A percentile compares a stretch with the other conserved stretches of the same genome.
These are phyloP conservation scores for Trichomonas vaginalis DNA, from an alignment of 208 protist species.

Conservation along the genomic window DNA sequence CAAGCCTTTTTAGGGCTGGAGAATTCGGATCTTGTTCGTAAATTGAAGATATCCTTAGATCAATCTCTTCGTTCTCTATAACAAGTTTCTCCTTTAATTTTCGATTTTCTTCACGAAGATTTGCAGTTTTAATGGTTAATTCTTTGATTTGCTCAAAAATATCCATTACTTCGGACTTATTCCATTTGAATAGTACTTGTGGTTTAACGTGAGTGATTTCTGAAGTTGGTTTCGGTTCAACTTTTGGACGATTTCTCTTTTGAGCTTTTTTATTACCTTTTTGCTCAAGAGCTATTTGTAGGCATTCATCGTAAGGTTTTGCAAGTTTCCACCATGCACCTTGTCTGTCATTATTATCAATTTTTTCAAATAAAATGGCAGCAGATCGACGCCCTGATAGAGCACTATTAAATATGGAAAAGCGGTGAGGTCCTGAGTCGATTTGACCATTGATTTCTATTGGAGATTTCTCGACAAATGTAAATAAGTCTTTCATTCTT, in stretches of 20 bases:
- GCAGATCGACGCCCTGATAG: not conserved
- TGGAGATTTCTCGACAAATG: not conserved
- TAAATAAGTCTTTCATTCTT: not conserved
- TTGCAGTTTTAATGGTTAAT: not conserved
- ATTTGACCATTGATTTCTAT: not conserved
- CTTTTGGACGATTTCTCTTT: not conserved
- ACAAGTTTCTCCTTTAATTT: not conserved
- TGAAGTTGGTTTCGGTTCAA: not conserved
- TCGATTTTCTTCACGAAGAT: not conserved
- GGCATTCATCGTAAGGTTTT: not conserved
- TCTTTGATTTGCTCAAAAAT: not conserved
- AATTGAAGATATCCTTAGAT: not conserved
- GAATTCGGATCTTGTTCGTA: not conserved
- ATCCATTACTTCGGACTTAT: not conserved
- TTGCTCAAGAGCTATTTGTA: not conserved
- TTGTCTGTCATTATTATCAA: not conserved
- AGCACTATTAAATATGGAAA: constrained; percentile 15
- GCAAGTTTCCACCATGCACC: not conserved
- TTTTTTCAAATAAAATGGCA: not conserved
- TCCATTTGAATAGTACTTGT: not conserved
- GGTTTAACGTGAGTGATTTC: not conserved
- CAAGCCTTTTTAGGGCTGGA: not conserved
- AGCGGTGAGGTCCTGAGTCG: not conserved
- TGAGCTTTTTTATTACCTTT: not conserved
- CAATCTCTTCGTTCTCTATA: not conserved